Conservation (phyloP, 495 filamentous ascomycete species). For the Hyaloscypha hepaticicola region DNA sequence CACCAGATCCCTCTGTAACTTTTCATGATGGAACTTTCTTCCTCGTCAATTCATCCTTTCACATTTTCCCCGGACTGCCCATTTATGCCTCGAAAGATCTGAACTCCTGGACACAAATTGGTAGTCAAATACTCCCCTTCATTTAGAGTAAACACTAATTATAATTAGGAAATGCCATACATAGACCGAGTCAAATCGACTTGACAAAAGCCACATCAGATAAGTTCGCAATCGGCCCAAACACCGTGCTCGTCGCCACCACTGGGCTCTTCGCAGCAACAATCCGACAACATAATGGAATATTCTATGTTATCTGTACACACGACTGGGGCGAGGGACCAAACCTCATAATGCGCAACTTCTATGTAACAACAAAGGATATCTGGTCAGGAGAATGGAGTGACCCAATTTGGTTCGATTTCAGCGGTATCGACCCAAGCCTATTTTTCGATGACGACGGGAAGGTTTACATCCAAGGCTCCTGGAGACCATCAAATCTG, state of each 20-base stretch:
- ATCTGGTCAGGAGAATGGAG: constrained; percentile 34
- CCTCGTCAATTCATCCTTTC: constrained; percentile 39
- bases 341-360: constrained; percentile 19
- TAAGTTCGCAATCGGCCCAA: background rate
- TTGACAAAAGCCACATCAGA: constrained; percentile 25
- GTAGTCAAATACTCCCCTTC: constrained; percentile 1
- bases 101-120: constrained; percentile 33
- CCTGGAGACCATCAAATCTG: constrained; percentile 33
- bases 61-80: constrained; percentile 40
- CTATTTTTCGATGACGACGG: constrained; percentile 53
- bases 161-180: constrained; percentile 35
- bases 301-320: constrained; percentile 39
- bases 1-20: constrained; percentile 54
- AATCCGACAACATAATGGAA: constrained; percentile 39
- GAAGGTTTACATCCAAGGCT: constrained; percentile 44
- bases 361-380: constrained; percentile 33
- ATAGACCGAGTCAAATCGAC: constrained; percentile 41
- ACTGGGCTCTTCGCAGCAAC: constrained; percentile 46
- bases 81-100: constrained; percentile 39
- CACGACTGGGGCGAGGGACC: background rate
- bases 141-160: background rate
- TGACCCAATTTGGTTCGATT: constrained; percentile 34
- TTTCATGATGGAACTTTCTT: constrained; percentile 41
- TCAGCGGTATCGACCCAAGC: constrained; percentile 41
- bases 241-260: constrained; percentile 40